Evolutionary conservation across 495 filamentous ascomycete genomes (phyloP).

Genomic region (Hypoxylon cercidicola): DNA sequence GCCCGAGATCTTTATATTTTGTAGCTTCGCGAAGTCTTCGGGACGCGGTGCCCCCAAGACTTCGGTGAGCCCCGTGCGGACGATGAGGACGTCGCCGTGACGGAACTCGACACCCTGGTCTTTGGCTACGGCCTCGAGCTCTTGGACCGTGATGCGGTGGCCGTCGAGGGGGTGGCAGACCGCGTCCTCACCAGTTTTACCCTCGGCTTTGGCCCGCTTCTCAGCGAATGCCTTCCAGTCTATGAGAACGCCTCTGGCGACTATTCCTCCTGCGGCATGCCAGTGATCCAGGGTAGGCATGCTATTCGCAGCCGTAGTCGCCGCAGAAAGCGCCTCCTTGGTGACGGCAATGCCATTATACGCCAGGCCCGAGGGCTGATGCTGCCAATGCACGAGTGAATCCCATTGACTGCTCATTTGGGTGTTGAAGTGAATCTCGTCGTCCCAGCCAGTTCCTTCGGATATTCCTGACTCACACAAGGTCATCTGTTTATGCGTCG

Average conservation of each 20-base stretch:
- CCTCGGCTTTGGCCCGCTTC: constrained; percentile 53
- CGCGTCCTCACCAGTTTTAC: constrained; percentile 37
- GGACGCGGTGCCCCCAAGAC: constrained; percentile 58
- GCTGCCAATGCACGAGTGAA: constrained; percentile 71
- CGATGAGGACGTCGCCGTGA: constrained; percentile 70
- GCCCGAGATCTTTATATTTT: constrained; percentile 42
- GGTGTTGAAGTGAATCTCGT: constrained; percentile 77
- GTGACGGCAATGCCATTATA: constrained; percentile 64
- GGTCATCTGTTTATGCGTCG: constrained; percentile 61
- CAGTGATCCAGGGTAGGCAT: constrained; percentile 56
- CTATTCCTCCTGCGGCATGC: constrained; percentile 60
- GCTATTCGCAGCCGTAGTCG: constrained; percentile 41
- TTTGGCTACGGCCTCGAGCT: constrained; percentile 67
- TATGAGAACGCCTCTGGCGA: constrained; percentile 67
- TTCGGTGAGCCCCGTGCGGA: constrained; percentile 73
- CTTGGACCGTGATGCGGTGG: constrained; percentile 67
- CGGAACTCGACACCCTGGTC: constrained; percentile 68
- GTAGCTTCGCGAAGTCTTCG: constrained; percentile 60
- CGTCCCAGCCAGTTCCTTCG: constrained; percentile 50
- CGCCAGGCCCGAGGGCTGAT: constrained; percentile 56
- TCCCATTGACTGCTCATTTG: constrained; percentile 85
- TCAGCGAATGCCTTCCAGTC: constrained; percentile 61
- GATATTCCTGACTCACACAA: constrained; percentile 52
- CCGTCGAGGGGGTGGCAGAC: constrained; percentile 65
- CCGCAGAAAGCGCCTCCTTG: constrained; percentile 39